Evolutionary conservation across 2,329 filamentous ascomycete genomes (phyloP).

Genomic region (Peltaster fructicola): DNA sequence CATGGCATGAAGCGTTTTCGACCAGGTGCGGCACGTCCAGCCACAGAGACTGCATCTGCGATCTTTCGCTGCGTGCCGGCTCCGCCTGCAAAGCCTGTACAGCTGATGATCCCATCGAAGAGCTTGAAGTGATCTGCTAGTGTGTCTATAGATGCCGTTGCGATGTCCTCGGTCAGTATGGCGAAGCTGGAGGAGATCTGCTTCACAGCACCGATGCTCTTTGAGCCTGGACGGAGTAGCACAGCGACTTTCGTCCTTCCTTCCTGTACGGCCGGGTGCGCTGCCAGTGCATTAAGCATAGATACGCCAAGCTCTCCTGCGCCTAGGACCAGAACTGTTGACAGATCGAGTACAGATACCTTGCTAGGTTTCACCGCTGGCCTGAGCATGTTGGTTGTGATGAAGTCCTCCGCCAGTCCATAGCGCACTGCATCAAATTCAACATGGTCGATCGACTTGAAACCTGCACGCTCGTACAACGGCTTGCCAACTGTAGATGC

Average conservation of each 20-base stretch:
- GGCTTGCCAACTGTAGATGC: slow-evolving; percentile 19
- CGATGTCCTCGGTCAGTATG: slow-evolving; percentile 30
- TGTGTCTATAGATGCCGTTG: slow-evolving; percentile 10
- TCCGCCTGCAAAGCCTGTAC: slow-evolving; percentile 41
- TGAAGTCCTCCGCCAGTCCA: slow-evolving; percentile 11
- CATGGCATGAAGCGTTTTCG: slow-evolving; percentile 46
- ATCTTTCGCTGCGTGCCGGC: slow-evolving; percentile 41
- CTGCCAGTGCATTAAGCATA: slow-evolving; percentile 34
- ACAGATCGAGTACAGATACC: too few relatives aligned
- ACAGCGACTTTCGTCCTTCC: slow-evolving; percentile 36
- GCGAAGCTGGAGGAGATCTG: slow-evolving; percentile 19
- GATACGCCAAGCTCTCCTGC: slow-evolving; percentile 47
- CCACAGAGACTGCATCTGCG: slow-evolving; percentile 33
- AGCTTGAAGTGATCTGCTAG: slow-evolving; percentile 20
- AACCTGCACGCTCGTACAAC: slow-evolving; percentile 24
- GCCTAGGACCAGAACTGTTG: slow-evolving; percentile 44
- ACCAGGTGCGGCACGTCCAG: slow-evolving; percentile 26
- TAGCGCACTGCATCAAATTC: slow-evolving; percentile 14
- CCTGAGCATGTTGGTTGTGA: too few relatives aligned
- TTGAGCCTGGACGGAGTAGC: slow-evolving; percentile 17
- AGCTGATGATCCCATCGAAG: slow-evolving; percentile 41
- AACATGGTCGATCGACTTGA: slow-evolving; percentile 12
- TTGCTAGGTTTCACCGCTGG: too few relatives aligned
- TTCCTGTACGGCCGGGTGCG: slow-evolving; percentile 25
- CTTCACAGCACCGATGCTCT: slow-evolving; percentile 5